A percentile compares a stretch with the other conserved stretches of the same genome.
These are phyloP conservation scores for Crotalaria pallida DNA, from an alignment of 306 rosid species.

Conservation along the genomic window DNA sequence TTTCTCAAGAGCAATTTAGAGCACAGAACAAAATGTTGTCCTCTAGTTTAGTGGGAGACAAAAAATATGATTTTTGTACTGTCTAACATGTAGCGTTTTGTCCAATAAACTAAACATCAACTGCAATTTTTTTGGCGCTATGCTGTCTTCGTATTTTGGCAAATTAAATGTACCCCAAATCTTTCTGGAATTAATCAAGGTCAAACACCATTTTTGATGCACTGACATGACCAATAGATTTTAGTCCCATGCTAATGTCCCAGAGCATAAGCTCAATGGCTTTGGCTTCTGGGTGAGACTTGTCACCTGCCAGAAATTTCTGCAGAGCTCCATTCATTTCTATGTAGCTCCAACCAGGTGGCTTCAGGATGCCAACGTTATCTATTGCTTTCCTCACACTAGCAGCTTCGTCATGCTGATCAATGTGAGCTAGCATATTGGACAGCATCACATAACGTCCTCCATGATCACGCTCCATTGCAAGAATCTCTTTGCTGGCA, in stretches of 20 bases:
- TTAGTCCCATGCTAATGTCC: constrained; percentile 23
- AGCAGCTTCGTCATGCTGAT: constrained; percentile 38
- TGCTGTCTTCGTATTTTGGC: no score
- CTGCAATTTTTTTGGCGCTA: no score
- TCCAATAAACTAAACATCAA: no score
- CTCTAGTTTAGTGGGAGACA: no score
- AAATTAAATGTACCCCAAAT: background rate
- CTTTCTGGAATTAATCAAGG: background rate
- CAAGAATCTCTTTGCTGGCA: constrained; percentile 37
- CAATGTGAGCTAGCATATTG: constrained; percentile 23
- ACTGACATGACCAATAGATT: constrained; percentile 18
- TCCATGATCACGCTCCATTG: constrained; percentile 40
- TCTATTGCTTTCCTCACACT: constrained; percentile 31
- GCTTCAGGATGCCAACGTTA: constrained; percentile 35
- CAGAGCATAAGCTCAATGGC: constrained; percentile 29
- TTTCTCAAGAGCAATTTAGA: no score
- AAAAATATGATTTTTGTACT: no score
- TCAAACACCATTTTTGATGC: constrained; percentile 32
- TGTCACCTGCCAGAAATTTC: constrained; percentile 31
- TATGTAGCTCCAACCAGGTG: constrained; percentile 47
- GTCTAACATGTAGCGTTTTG: no score
- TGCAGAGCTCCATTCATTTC: constrained; percentile 37
- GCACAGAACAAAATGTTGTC: no score
- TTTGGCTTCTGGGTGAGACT: constrained; percentile 19
- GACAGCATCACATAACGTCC: constrained; percentile 37